Base-by-base conservation (phyloP, 2,329 filamentous ascomycete species). In the Cordyceps cateniannulata region DNA sequence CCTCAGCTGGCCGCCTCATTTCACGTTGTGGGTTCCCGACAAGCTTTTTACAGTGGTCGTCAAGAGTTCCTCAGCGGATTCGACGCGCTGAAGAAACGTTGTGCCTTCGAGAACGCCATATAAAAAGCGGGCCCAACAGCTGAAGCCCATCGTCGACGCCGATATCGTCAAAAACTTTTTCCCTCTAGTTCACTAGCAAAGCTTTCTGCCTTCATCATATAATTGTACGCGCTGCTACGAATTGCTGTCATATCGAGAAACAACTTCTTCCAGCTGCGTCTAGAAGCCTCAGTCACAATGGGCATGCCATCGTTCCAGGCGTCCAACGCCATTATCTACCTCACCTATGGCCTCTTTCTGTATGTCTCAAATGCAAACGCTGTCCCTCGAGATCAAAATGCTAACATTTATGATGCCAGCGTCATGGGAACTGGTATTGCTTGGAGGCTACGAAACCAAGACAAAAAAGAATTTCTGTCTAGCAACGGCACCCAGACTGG, bases 401-500 rank as follows among this genome's bases (percentile, higher is more conserved):
- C 58, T 48, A 47, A 52, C 38, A n/a, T 5, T 14, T 7, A 16
- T 9, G 18, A 25, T 22, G 8, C 40, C 70, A 91, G 88, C 18
- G 67, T 88, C 51, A 73, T 88, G 68, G 90, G 90, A 65, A 82
- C 81, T 32, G 77, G 71, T 60, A 74, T 85, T 57, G 83, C 83
- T 62, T 85, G 81, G 82, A 77, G 68, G 63, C 78, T 85, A 76
- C 79, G 81, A 67, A 77, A 80, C 64, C 87, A 91, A 76, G 78
- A 82, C 65, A 89, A 88, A 75, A 80, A 80, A 62, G 84, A 91
- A 69, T 92, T 89, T 73, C 79, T 93, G 63, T 82, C 88, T 59
- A 85, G 86, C 70, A 93, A 93, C 71, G 82, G 89, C 73, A 92
- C 90, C 76, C 90, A 93, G 79, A 90, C 87, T 80, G 90, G 90